A percentile compares a stretch with the other conserved stretches of the same genome.
Evolutionary conservation across 768 basidiomycete species (phyloP).

Genomic region (Neoboletus brunneissimus): DNA sequence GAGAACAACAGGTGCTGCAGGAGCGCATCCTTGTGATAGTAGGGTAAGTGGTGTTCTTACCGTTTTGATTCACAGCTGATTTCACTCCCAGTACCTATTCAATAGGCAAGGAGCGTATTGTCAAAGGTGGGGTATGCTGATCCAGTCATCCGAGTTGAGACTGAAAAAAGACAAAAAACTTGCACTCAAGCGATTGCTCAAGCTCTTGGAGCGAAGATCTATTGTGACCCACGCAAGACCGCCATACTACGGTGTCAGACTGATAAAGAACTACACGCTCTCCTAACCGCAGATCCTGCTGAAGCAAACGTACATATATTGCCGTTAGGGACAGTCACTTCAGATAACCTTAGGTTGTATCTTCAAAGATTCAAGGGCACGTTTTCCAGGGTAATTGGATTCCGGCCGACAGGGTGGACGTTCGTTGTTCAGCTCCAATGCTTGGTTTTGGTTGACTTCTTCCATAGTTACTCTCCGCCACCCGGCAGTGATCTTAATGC

Average conservation of each 20-base stretch:
- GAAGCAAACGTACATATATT: conserved; percentile 83
- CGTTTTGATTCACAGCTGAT: neutral
- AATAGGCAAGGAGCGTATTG: conserved; percentile 96
- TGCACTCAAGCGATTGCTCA: conserved; percentile 71
- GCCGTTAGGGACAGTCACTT: conserved; percentile 69
- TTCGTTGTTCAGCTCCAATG: conserved; percentile 38
- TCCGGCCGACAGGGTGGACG: conserved; percentile 97
- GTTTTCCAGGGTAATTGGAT: conserved; percentile 73
- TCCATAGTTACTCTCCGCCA: conserved; percentile 59
- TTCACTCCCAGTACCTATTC: conserved; percentile 76
- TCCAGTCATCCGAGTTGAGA: neutral
- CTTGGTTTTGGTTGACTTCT: conserved; percentile 1
- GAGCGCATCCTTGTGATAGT: conserved; percentile 59
- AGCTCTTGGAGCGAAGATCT: conserved; percentile 78
- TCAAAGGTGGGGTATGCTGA: conserved; percentile 63
- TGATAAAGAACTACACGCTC: conserved; percentile 74
- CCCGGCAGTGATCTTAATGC: conserved; percentile 61
- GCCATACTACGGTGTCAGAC: conserved; percentile 80
- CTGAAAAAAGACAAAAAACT: neutral
- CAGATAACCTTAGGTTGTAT: conserved; percentile 77
- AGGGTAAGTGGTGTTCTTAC: conserved; percentile 47
- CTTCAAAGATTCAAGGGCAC: conserved; percentile 67
- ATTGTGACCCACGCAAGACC: conserved; percentile 83
- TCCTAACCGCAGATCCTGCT: conserved; percentile 75
- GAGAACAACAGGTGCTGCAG: conserved; percentile 37